phyloP scores from a whole-genome alignment of 345 rosid genomes.

The Diplotaxis tenuifolia region DNA sequence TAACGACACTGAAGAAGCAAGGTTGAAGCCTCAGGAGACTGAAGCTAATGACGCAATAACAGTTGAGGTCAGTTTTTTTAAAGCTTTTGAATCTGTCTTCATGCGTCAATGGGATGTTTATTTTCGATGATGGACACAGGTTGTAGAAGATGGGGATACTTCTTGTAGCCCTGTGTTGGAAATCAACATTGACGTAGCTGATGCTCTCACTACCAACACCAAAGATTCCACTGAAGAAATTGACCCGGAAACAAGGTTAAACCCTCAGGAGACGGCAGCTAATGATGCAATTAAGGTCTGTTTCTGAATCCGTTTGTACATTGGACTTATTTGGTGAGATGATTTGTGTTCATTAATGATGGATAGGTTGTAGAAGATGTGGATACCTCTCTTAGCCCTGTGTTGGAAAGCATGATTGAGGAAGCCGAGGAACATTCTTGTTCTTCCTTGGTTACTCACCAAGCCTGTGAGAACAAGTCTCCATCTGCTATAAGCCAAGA shows the following conservation, averaged over 20 bases:
- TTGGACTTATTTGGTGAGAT: background rate
- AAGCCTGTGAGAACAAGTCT: constrained; percentile 12
- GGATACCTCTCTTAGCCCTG: constrained; percentile 30
- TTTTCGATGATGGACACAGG: constrained; percentile 40
- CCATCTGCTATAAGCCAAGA: constrained; percentile 28
- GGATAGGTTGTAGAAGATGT: constrained; percentile 41
- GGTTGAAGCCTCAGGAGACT: constrained; percentile 37
- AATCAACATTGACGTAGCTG: constrained; percentile 34
- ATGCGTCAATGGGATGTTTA: background rate
- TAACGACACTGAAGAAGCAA: constrained; percentile 22
- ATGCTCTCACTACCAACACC: constrained; percentile 35
- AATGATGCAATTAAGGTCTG: constrained; percentile 37
- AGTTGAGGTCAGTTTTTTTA: constrained; percentile 44
- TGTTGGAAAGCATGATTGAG: constrained; percentile 24
- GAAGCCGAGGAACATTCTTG: constrained; percentile 44
- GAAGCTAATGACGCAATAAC: constrained; percentile 20
- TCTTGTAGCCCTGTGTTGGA: constrained; percentile 28
- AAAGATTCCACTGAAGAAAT: constrained; percentile 28
- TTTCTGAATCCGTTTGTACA: background rate
- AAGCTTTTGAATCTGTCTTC: background rate
- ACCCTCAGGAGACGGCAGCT: constrained; percentile 37
- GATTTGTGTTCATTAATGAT: constrained; percentile 7
- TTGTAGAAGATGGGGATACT: constrained; percentile 33
- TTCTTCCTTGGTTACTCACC: constrained; percentile 34
- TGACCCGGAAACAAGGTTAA: constrained; percentile 20